Conservation (phyloP, 805 yeast species). For the Hanseniaspora lindneri region DNA sequence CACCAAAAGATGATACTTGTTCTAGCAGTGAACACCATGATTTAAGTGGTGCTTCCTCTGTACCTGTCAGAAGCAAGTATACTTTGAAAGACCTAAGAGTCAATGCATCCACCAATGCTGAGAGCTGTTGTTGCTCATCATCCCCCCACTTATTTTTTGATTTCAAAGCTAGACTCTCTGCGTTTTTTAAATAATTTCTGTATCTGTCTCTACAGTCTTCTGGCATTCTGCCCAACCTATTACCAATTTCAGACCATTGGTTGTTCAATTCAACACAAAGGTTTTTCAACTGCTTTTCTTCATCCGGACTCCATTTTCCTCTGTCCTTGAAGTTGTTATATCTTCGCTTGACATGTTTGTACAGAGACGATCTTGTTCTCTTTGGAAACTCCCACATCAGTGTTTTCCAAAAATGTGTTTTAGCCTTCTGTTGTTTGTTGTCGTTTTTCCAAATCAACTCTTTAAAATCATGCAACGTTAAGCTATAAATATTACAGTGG, state of each 20-base stretch:
- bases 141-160: constrained; percentile 49
- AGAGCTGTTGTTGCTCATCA: constrained; percentile 56
- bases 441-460: constrained; percentile 79
- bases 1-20: neutral
- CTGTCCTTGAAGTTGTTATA: constrained; percentile 79
- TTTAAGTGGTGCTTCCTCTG: neutral
- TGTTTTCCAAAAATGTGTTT: constrained; percentile 60
- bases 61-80: neutral
- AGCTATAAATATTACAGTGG: constrained; percentile 50
- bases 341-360: constrained; percentile 82
- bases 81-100: neutral
- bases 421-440: constrained; percentile 58
- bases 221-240: constrained; percentile 79
- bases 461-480: constrained; percentile 60
- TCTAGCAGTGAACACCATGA: neutral
- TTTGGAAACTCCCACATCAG: constrained; percentile 69
- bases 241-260: constrained; percentile 82
- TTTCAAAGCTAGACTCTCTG: constrained; percentile 46
- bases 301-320: constrained; percentile 82
- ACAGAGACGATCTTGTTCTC: constrained; percentile 77
- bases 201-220: constrained; percentile 95
- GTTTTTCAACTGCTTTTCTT: constrained; percentile 55
- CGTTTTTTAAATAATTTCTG: constrained; percentile 92
- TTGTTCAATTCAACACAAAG: constrained; percentile 59
- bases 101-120: constrained; percentile 35